Evolutionary conservation across 306 rosid species (phyloP), one percentile per base, ranked within the genome.

Genomic region (Trifolium dubium): DNA sequence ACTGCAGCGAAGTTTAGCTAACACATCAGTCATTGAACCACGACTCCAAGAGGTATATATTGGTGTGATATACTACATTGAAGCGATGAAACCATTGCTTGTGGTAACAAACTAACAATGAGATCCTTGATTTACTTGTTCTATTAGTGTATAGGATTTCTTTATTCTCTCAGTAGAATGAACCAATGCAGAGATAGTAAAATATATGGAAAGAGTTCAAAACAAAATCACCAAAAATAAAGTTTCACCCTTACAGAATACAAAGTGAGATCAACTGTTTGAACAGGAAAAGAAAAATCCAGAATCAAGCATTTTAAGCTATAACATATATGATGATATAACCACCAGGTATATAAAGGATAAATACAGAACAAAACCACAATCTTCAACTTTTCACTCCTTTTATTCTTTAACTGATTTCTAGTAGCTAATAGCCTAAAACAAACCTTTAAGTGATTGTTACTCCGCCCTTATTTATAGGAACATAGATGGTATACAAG

Each of bases 371-470:
- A 55, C 61, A 71, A n/a, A 47, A 53, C 51, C 44, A 23, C 59
- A 31, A 40, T 75, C 43, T 59, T 74, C 18, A 31, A 63, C 61
- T 15, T 74, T 63, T 35, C 54, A 63, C 32, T 69, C 60, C 0
- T 68, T 58, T 49, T 44, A 19, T 41, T 65, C 37, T 19, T 40
- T 41, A 19, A 34, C 49, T 31, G 31, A 46, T 67, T 60, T 67
- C 58, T 10, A 66, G 76, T 18, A n/a, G 53, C 54, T 46, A 37
- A 34, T 31, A 65, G 55, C 8, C 19, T 65, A 19, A 23, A 41
- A 41, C 40, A 83, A 70, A 58, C 58, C 51, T 79, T 50, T 37
- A 51, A 58, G 71, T 76, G 30, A 74, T 63, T 54, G 81, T 39
- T 67, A 41, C 34, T 13, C 53, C 11, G 40, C 64, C 51, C 64